Percentiles rank a stretch among this genome's conserved stretches.
phyloP scores from a whole-genome alignment of 225 moss, liverwort and hornwort species.

The Anthoceros angustus region DNA sequence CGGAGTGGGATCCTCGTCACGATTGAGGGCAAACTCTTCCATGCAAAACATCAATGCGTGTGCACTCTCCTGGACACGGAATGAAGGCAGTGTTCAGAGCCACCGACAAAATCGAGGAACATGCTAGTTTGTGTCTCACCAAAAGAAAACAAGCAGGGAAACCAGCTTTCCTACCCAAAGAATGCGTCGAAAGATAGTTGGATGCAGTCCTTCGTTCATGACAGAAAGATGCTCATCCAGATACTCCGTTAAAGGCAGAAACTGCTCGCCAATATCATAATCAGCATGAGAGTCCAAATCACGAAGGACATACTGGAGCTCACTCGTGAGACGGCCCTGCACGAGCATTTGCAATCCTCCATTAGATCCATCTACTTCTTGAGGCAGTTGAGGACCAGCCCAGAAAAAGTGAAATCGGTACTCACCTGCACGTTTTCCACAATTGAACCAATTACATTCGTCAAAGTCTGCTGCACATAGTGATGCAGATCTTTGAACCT shows the following conservation, averaged over 20 bases:
- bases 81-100: not conserved
- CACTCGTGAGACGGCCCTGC: constrained; percentile 18
- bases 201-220: constrained; percentile 23
- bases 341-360: not conserved
- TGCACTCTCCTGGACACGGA: constrained; percentile 23
- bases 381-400: too few species aligned
- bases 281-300: constrained; percentile 6
- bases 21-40: constrained; percentile 23
- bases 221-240: constrained; percentile 19
- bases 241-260: constrained; percentile 14
- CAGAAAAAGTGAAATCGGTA: too few species aligned
- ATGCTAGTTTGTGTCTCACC: not conserved
- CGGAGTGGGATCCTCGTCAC: constrained; percentile 12
- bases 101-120: not conserved
- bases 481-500: constrained; percentile 20
- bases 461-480: constrained; percentile 14
- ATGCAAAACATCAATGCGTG: constrained; percentile 27
- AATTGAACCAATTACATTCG: constrained; percentile 19
- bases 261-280: constrained; percentile 9
- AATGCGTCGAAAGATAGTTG: constrained; percentile 15
- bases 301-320: constrained; percentile 14
- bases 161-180: constrained; percentile 13
- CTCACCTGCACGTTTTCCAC: constrained; percentile 25
- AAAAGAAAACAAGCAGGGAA: not conserved
- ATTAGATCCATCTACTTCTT: not conserved